These are phyloP conservation scores for Saccharomyces jurei DNA, from an alignment of 805 yeast species.

Conservation along the genomic window DNA sequence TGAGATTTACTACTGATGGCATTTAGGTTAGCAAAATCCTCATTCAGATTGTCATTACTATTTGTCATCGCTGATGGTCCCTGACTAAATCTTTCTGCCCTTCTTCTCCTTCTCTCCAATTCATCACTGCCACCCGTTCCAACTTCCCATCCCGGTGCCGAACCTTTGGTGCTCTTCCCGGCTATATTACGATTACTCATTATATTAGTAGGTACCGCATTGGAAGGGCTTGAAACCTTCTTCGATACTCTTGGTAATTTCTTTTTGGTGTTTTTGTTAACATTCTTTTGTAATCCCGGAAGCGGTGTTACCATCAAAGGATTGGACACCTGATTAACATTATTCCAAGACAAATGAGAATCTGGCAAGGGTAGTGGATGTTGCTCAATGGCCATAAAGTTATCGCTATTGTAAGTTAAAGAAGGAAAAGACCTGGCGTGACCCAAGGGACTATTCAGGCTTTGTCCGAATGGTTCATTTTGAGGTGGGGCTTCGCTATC, in stretches of 20 bases:
- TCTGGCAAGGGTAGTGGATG: neutral
- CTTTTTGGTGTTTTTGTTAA: neutral
- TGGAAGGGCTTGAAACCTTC: neutral
- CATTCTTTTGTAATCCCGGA: neutral
- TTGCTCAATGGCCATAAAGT: neutral
- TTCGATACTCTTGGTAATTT: neutral
- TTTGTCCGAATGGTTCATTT: neutral
- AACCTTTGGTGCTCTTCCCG: neutral
- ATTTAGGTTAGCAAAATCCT: conserved; percentile 21
- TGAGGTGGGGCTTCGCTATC: neutral
- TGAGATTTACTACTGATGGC: conserved; percentile 28
- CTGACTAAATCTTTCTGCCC: conserved; percentile 33
- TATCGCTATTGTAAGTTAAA: neutral
- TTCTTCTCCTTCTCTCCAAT: conserved; percentile 24
- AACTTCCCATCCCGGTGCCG: neutral
- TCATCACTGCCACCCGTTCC: conserved; percentile 8
- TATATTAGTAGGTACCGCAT: neutral
- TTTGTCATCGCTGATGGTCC: conserved; percentile 5
- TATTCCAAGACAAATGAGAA: neutral
- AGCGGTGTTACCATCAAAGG: neutral
- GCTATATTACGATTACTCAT: neutral
- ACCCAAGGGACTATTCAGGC: neutral
- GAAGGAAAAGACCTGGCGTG: neutral
- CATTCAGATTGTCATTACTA: conserved; percentile 7
- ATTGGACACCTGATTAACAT: neutral